Conservation (phyloP, 176 grass and related monocot species). For the Melocanna baccifera region DNA sequence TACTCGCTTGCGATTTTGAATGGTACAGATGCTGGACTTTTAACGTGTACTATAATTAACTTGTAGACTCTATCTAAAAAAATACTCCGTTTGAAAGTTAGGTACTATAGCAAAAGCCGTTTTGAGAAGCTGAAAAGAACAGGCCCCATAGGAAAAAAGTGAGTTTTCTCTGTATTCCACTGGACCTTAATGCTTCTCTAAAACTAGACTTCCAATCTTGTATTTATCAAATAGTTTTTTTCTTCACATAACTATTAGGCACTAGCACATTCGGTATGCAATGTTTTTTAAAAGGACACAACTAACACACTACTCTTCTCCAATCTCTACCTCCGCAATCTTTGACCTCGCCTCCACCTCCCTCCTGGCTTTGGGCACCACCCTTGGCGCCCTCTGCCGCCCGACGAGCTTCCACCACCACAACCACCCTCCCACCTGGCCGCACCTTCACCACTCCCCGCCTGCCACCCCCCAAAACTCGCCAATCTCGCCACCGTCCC, state of each 20-base stretch:
- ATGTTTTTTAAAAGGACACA: not conserved
- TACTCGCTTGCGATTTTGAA: no score
- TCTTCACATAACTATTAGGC: not conserved
- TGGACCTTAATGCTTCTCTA: not conserved
- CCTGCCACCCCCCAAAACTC: no score
- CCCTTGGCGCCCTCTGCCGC: not conserved
- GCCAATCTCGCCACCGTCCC: no score
- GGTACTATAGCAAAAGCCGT: no score
- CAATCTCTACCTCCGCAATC: not conserved
- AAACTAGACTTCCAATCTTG: not conserved
- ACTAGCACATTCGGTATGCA: not conserved
- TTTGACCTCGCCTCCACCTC: not conserved
- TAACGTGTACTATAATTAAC: no score
- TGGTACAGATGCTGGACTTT: no score
- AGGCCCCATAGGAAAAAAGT: no score
- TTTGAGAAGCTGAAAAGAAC: no score
- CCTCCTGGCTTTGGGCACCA: not conserved
- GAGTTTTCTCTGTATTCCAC: not conserved
- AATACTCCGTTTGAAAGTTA: no score
- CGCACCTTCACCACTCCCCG: rapidly evolving
- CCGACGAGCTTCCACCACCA: not conserved
- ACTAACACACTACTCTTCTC: not conserved
- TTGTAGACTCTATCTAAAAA: no score
- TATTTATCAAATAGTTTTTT: not conserved
- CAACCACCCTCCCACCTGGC: not conserved